These are phyloP conservation scores for Piloderma croceum DNA, from an alignment of 768 basidiomycete genomes.

Conservation along the genomic window DNA sequence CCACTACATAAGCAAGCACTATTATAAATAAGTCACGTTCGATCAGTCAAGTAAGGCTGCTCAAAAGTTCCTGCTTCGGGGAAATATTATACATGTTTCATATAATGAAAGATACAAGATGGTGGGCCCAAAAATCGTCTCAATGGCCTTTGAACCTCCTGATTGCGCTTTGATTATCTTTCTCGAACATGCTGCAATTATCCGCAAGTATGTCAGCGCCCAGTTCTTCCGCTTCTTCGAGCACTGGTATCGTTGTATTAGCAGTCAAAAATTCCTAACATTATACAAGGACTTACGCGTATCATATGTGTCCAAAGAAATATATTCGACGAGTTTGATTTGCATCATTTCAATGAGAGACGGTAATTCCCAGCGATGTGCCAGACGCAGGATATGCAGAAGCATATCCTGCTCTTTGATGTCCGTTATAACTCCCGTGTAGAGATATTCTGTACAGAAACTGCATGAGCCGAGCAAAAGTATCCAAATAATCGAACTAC, in stretches of 20 bases:
- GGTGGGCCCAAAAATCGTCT: too few species aligned
- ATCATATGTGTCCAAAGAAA: slow-evolving; percentile 23
- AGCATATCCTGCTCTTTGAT: slow-evolving; percentile 13
- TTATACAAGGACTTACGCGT: slow-evolving; percentile 18
- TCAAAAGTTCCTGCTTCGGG: too few species aligned
- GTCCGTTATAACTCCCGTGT: slow-evolving; percentile 19
- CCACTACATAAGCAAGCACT: too few species aligned
- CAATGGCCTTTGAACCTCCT: too few species aligned
- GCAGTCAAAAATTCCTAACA: not conserved
- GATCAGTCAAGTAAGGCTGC: too few species aligned
- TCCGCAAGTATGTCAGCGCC: slow-evolving; percentile 18
- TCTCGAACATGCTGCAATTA: slow-evolving; percentile 24
- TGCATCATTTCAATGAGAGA: slow-evolving; percentile 24
- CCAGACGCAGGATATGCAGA: slow-evolving; percentile 21
- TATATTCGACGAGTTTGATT: slow-evolving; percentile 20
- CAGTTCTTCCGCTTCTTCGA: slow-evolving; percentile 12
- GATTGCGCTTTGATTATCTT: slow-evolving; percentile 22
- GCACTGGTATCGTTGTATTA: slow-evolving; percentile 18
- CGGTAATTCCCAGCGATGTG: slow-evolving; percentile 9
- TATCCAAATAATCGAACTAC: not conserved
- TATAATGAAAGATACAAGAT: too few species aligned
- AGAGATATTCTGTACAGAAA: slow-evolving; percentile 25
- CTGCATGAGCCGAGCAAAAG: not conserved
- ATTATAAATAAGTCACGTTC: too few species aligned
- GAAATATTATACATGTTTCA: too few species aligned